phyloP scores from a whole-genome alignment of 768 basidiomycete species.

The Saitozyma podzolica region DNA sequence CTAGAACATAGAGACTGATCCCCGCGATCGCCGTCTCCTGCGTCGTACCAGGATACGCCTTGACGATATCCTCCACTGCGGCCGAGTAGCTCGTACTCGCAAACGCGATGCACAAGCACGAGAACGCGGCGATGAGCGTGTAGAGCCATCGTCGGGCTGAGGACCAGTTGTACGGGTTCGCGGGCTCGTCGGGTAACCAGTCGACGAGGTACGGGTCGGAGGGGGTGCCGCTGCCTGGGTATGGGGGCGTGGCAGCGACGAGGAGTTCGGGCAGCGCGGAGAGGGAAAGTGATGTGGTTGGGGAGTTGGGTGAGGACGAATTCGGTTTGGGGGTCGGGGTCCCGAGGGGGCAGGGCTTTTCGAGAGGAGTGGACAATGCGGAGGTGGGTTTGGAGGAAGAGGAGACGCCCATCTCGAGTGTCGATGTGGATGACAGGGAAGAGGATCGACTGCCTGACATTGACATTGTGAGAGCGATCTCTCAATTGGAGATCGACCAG shows the following conservation, averaged over 20 bases:
- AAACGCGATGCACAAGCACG: slow-evolving; percentile 64
- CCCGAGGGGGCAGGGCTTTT: no score
- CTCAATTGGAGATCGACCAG: no score
- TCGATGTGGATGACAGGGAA: no score
- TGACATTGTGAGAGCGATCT: no score
- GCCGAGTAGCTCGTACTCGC: slow-evolving; percentile 63
- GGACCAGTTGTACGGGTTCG: slow-evolving; percentile 38
- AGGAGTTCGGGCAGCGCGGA: slow-evolving; percentile 6
- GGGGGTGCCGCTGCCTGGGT: slow-evolving; percentile 37
- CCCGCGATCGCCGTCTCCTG: slow-evolving; percentile 62
- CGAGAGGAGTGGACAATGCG: no score
- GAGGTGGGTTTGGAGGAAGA: no score
- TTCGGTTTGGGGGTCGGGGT: not conserved
- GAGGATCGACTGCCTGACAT: no score
- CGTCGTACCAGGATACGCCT: slow-evolving; percentile 57
- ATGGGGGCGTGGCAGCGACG: slow-evolving; percentile 52
- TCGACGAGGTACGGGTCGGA: slow-evolving; percentile 41
- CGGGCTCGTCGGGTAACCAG: slow-evolving; percentile 33
- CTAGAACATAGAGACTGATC: slow-evolving; percentile 65
- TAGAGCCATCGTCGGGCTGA: slow-evolving; percentile 29
- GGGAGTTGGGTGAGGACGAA: slow-evolving; percentile 3
- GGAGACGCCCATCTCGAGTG: no score
- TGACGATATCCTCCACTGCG: slow-evolving; percentile 57
- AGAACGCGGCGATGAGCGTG: slow-evolving; percentile 26
- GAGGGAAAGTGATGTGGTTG: slow-evolving; percentile 1